Evolutionary conservation across 306 rosid species (phyloP), one percentile per base, ranked within the genome.

Genomic region (Sesbania bispinosa): DNA sequence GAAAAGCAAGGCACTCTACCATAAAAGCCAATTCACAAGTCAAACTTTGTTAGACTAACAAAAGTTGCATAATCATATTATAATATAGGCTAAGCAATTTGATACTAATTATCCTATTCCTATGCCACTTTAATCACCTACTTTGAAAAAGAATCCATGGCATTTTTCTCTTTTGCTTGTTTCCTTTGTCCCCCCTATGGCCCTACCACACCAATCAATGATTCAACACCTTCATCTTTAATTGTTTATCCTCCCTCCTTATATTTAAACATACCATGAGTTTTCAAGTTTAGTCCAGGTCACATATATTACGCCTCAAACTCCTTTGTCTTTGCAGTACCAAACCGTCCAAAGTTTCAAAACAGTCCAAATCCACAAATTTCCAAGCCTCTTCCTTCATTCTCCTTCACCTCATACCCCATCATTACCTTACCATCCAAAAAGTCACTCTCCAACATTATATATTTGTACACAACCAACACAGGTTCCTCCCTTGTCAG

Each of bases 401-500:
- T 68, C 54, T 55, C 67, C 80, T 65, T 66, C 73, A 60, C 50
- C 59, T 41, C 43, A 79, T 23, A 27, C 74, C 29, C 69, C 78
- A 50, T 59, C 78, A 70, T 77, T 45, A 38, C 70, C 79, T 59
- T 60, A 79, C 76, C 83, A 27, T 74, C 79, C 79, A 82, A 78
- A 87, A 87, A 87, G 86, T 73, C 79, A 6, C 60, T 71, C 60
- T 47, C 53, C 78, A 76, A 66, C 85, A 60, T 53, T 78, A 69
- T 75, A 62, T 77, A 74, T 71, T 80, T 75, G 75, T 69, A 52
- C 64, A 54, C 50, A 67, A 30, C 43, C 43, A 67, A 10, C 10
- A 4, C 35, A 71, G 18, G 4, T 43, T 75, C n/a, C 38, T 55
- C 41, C 14, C 5, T 41, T 3, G 21, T 38, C 30, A 41, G 51